Evolutionary conservation across 1,139 yeast genomes (phyloP), one percentile per base, ranked within the genome.

Genomic region (Sugiyamaella grinbergsii): DNA sequence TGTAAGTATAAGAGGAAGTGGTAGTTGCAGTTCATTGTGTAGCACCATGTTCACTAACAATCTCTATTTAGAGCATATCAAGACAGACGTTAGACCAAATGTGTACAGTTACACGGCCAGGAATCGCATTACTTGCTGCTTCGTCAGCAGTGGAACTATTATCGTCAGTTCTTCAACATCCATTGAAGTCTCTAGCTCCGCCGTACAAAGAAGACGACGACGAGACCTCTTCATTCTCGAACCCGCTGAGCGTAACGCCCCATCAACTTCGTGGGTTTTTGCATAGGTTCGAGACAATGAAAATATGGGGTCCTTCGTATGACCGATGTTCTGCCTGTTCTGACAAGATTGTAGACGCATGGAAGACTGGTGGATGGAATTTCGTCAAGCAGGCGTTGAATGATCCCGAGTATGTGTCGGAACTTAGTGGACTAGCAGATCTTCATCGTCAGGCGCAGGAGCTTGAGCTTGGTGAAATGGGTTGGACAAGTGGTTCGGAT

Each of bases 61-160:
- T 4, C 11, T 8, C 19, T 5, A 7, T 36, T 4, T 19, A 47
- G 50, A 85, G 95, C 55, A 71, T 88, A 15, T 77, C 88, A 0
- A 95, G 90, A 62, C 74, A 96, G 47, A 86, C 97, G 0, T 71
- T 93, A 54, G 99, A 93, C 68, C 98, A 93, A 67, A 93, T 93
- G 97, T 93, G 99, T 65, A 93, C 98, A 0, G 98, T 93, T 0
- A 93, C 98, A 0, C 73, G 98, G 41, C 98, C 99, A 0, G 98
- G 99, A 0, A 91, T 85, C 0, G 96, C 98, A 0, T 72, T 86
- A 62, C 72, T 89, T 68, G 98, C 98, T 0, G 79, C 96, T 0
- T 81, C 97, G 0, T 71, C 83, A 39, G 96, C 96, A 0, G 95
- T 89, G 0, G 98, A 93, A 64, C 70, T 94, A 10, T 66, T 88